Conservation (phyloP, 1,284 basidiomycete species). For the Moesziomyces antarcticus region DNA sequence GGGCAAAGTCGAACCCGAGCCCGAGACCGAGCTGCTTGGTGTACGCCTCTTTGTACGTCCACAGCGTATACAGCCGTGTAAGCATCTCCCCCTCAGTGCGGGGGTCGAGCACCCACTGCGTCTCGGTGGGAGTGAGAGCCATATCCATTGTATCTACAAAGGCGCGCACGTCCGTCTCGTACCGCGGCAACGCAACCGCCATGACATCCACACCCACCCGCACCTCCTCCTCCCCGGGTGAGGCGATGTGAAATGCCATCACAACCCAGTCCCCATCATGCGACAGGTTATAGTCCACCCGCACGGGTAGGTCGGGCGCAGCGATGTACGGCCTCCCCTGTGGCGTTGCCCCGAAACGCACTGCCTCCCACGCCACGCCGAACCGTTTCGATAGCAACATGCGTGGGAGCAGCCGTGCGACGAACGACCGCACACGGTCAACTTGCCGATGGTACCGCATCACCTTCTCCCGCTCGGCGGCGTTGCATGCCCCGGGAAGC, state of each 20-base stretch:
- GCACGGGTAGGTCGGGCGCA: neutral
- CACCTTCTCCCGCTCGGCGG: slow-evolving; percentile 32
- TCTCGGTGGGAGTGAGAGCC: slow-evolving; percentile 51
- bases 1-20: slow-evolving; percentile 61
- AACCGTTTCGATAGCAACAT: slow-evolving; percentile 17
- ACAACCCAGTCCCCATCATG: slow-evolving; percentile 65
- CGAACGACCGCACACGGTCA: slow-evolving; percentile 50
- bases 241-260: slow-evolving; percentile 42
- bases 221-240: neutral
- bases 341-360: slow-evolving; percentile 12
- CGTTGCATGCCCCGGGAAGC: slow-evolving; percentile 19
- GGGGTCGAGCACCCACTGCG: slow-evolving; percentile 38
- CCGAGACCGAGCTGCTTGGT: slow-evolving; percentile 63
- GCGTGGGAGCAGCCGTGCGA: slow-evolving; percentile 46
- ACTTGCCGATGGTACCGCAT: slow-evolving; percentile 39
- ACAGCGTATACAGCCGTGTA: slow-evolving; percentile 48
- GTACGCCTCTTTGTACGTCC: slow-evolving; percentile 66
- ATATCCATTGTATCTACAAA: slow-evolving; percentile 63
- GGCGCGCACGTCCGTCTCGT: slow-evolving; percentile 30
- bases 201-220: slow-evolving; percentile 63
- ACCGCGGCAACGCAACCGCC: slow-evolving; percentile 56
- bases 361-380: slow-evolving; percentile 6
- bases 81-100: slow-evolving; percentile 20
- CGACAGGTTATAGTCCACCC: slow-evolving; percentile 60
- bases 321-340: slow-evolving; percentile 43